Base-by-base conservation (phyloP, 495 filamentous ascomycete genomes). In the Aspergillus carlsbadensis region DNA sequence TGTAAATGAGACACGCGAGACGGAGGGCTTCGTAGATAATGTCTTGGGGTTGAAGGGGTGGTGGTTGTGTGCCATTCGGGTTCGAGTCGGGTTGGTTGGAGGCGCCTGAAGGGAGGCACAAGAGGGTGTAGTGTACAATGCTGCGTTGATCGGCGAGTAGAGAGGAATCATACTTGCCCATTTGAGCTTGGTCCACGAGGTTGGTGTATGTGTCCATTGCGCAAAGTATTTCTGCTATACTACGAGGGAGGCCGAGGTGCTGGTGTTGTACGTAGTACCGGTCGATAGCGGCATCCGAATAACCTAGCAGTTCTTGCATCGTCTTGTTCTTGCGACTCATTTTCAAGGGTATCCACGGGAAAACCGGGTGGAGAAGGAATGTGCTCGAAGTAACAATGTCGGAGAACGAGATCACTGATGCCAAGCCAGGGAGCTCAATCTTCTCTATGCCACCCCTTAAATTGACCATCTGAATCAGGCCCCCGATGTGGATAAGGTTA, bases 101-200 rank as follows among this genome's bases (percentile, higher is more conserved):
- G 13, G 52, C 37, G 15, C 64, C 64, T 8, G 70, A 52, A n/a
- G 65, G 61, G 5, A 78, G 44, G 8, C 57, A 65, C 31, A 74
- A 56, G 11, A 73, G 58, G 21, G 47, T 65, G 42, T 72, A 62
- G 39, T 75, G 68, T 15, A 68, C 61, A 1, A 73, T 46, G 42
- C 76, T 78, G 26, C 75, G 69, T 34, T 70, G 70, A 48, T 78
- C 75, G 18, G 65, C 55, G 11, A 78, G 54, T 2, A 74, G 42
- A 15, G 65, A 60, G 24, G 57, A 31, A 42, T 75, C 67, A 3
- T 44, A 43, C 4, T 8, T 4, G 6, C 26, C 33, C 1, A 20
- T 43, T 8, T 48, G 29, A 1, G 42, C 49, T 17, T 43, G 29
- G 41, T 70, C 61, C 21, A 74, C 57, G 13, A 67, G 61, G 2